Evolutionary conservation across 495 filamentous ascomycete genomes (phyloP), one percentile per base, ranked within the genome.

Genomic region (Hypoxylon trugodes): DNA sequence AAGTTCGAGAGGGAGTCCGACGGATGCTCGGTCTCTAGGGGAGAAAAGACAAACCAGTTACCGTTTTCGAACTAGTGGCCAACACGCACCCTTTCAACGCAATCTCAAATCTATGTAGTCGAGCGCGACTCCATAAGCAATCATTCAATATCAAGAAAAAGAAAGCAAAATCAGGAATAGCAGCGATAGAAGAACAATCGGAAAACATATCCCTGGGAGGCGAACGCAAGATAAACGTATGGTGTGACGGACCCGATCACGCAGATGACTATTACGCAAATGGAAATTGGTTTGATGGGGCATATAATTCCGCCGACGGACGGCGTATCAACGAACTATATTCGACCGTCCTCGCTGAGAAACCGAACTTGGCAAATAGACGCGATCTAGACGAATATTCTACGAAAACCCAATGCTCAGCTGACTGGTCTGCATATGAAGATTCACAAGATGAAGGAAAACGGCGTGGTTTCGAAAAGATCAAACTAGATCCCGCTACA

Each of bases 1-100:
- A 84, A 76, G 93, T 97, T 15, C 83, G 89, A 62, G 89, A 93
- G 59, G 90, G 92, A 65, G 92, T 82, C 47, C 72, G 77, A 50
- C 66, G 79, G 52, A 83, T 81, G 80, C 68, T 86, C 50, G 83
- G 82, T 2, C 75, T 86, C 57, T 85, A 73, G 67, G 61, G 53
- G 69, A 33, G 43, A 30, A 33, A 26, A 9, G 36, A 13, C 2
- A 12, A 4, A 4, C 19, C 8, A 5, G 1, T 12, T 9, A 21
- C 45, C 10, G 3, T 51, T 8, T 1, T 16, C 12, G 26, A 25
- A 21, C 28, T 43, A 9, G 2, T 30, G 0, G 18, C 35, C 1
- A 1, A 3, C 2, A 5, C 9, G 21, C 30, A 50, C 37, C 46
- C 37, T 36, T 21, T 13, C 30, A 13, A 10, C 9, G 4, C 37